These are phyloP conservation scores for Leptographium galeiforme DNA, from an alignment of 2,329 filamentous ascomycete genomes.

Conservation along the genomic window DNA sequence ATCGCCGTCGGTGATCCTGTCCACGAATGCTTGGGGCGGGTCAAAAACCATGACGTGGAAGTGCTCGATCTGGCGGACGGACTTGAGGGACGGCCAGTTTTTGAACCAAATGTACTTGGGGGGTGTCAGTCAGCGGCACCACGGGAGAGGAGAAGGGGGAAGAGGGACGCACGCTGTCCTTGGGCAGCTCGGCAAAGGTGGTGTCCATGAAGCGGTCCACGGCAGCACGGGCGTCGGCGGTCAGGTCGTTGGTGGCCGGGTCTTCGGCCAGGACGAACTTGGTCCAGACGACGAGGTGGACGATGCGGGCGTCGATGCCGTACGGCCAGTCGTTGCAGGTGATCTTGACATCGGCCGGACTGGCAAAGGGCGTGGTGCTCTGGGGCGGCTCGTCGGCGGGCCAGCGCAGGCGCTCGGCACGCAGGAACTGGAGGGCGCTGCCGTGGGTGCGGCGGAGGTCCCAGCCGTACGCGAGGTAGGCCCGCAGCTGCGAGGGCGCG, in stretches of 20 bases:
- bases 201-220: constrained; percentile 59
- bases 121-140: background rate
- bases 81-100: constrained; percentile 80
- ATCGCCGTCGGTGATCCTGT: constrained; percentile 60
- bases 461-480: constrained; percentile 59
- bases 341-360: constrained; percentile 51
- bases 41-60: constrained; percentile 88
- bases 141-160: no score
- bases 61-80: constrained; percentile 76
- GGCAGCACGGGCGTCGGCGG: constrained; percentile 42
- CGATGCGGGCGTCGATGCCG: constrained; percentile 61
- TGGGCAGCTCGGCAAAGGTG: constrained; percentile 47
- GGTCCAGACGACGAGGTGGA: constrained; percentile 85
- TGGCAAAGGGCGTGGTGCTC: constrained; percentile 27
- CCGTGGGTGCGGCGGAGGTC: constrained; percentile 54
- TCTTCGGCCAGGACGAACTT: constrained; percentile 73
- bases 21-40: constrained; percentile 56
- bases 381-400: constrained; percentile 22
- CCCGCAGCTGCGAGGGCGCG: constrained; percentile 61
- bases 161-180: constrained; percentile 30
- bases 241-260: constrained; percentile 49
- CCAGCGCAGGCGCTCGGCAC: constrained; percentile 61
- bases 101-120: constrained; percentile 58
- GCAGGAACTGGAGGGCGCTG: constrained; percentile 64
- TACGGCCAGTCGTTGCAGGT: constrained; percentile 93